Evolutionary conservation across 2,329 filamentous ascomycete genomes (phyloP).

Genomic region (Pseudogymnoascus sp.): DNA sequence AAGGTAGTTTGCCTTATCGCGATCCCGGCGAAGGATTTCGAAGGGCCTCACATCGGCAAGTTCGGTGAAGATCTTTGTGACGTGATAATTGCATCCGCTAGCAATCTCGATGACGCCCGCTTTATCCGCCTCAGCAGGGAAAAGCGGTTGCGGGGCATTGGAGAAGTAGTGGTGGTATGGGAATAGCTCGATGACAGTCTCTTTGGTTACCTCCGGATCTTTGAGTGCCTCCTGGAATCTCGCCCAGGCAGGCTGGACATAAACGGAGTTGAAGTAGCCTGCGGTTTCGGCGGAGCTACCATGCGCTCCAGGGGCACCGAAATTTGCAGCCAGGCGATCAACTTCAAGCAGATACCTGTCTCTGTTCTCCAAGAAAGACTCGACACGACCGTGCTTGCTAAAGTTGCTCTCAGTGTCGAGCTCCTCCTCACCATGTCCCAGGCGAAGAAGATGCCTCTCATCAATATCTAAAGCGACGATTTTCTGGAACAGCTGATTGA

Average conservation of each 20-base stretch:
- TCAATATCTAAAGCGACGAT: conserved; percentile 96
- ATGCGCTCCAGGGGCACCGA: conserved; percentile 87
- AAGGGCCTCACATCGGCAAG: conserved; percentile 91
- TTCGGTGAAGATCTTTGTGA: conserved; percentile 84
- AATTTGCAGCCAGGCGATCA: conserved; percentile 73
- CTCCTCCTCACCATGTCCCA: conserved; percentile 94
- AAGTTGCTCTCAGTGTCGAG: conserved; percentile 79
- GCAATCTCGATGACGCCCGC: conserved; percentile 68
- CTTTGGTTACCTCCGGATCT: conserved; percentile 46
- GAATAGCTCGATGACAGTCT: conserved; percentile 65
- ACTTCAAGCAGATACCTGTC: conserved; percentile 74
- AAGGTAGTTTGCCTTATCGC: conserved; percentile 93
- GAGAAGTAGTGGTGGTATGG: conserved; percentile 86
- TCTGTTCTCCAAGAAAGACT: conserved; percentile 88
- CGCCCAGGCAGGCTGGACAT: conserved; percentile 80
- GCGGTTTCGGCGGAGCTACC: conserved; percentile 94
- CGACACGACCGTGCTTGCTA: conserved; percentile 78
- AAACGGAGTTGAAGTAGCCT: conserved; percentile 91
- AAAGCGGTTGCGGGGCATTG: conserved; percentile 79
- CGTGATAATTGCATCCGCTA: conserved; percentile 79
- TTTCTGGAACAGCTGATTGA: conserved; percentile 97
- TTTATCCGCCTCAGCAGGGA: conserved; percentile 58
- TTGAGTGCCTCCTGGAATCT: conserved; percentile 66
- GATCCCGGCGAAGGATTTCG: conserved; percentile 80
- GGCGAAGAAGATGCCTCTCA: conserved; percentile 80